Evolutionary conservation across 257 asterid genomes (phyloP), one percentile per base, ranked within the genome.

Genomic region (Leptodermis oblonga): DNA sequence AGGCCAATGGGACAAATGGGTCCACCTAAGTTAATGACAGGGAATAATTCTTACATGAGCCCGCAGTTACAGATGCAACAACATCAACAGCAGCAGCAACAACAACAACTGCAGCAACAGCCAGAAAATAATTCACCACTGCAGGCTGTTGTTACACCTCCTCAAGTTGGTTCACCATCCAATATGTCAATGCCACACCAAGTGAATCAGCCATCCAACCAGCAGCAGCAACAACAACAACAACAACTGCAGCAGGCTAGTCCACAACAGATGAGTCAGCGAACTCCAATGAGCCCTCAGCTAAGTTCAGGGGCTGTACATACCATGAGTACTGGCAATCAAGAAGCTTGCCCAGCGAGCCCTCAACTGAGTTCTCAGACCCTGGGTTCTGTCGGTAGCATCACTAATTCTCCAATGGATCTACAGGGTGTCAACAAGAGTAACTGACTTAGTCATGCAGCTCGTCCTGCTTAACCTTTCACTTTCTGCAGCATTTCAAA

Each of bases 291-390:
- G 95, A 94, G 97, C 85, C 99, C 97, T 69, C 99, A 94, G 46
- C 76, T 94, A 65, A 94, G 97, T 80, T 91, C 96, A 4, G 99
- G 99, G 73, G 88, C 88, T 69, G 85, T 90, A 51, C 96, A 90
- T 70, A 73, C 88, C 13, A 74, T 84, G 79, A 79, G 68, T 63
- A 82, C 85, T 56, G 87, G 81, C 69, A 90, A 90, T 69, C 84
- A 86, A 30, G 99, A 93, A 78, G 90, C 92, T 58, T 85, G 95
- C 61, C 99, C 97, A 5, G 86, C 96, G 23, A 93, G 99, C 78
- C 99, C 99, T 37, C 99, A 93, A 83, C 73, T 88, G 83, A 90
- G 97, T 70, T 90, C 96, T 14, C 98, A 90, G 84, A 92, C 98
- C 23, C 42, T 90, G 84, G 92, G 96, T 73, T 93, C 96, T 1